Evolutionary conservation across 2,329 filamentous ascomycete species (phyloP), one percentile per base, ranked within the genome.

Genomic region (Didymella keratinophila): DNA sequence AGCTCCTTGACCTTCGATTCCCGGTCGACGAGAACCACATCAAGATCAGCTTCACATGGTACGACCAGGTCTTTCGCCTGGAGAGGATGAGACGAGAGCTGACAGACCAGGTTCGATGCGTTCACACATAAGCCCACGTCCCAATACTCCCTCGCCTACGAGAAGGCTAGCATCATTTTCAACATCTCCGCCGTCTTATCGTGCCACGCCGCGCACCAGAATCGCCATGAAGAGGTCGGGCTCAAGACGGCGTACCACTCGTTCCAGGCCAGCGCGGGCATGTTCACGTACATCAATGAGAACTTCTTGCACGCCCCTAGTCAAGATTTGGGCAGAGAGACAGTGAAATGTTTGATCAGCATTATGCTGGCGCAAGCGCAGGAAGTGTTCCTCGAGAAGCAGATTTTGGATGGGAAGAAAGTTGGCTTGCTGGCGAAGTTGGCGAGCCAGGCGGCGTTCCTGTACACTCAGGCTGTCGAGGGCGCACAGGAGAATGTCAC

Each of bases 251-350:
- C 95, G 18, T 99, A 98, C 76, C 94, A 99, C 78, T 97, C 93
- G 20, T 98, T 98, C 80, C 95, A 99, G 78, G 95, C 95, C 39
- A 93, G 94, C 8, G 95, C 95, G 10, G 95, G 95, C 80, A 99
- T 99, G 95, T 99, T 98, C 78, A 98, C 94, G 52, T 99, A 99
- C 73, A 99, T 99, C 81, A 99, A 99, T 78, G 95, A 99, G 80
- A 99, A 99, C 80, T 99, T 99, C 76, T 82, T 99, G 34, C 95
- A 99, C 72, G 95, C 95, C 1, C 95, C 96, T 0, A 97, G 93
- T 9, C 93, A 92, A n/a, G 95, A 99, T 73, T 80, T 99, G 46
- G 98, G 93, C 76, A 84, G 95, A 60, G 94, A 99, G 49, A 99
- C 95, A 0, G 92, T 99, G 71, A 97, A 97, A 80, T 93, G 92